Evolutionary conservation across 805 yeast species (phyloP).

Genomic region (Cyberlindnera mycetangii): DNA sequence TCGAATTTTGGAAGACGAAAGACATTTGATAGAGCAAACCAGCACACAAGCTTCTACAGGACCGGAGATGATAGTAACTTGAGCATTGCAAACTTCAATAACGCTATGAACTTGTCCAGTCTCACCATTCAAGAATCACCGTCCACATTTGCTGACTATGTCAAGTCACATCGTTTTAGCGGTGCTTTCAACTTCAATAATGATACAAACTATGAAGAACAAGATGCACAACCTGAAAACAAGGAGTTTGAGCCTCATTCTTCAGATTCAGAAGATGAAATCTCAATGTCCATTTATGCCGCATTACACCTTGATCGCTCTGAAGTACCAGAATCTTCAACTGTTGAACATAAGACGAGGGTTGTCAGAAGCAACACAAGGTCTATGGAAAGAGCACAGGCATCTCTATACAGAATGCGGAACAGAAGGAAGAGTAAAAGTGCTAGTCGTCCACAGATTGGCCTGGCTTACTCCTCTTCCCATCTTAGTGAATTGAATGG

Average conservation of each 20-base stretch:
- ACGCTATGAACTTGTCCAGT: neutral
- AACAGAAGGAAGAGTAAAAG: conserved; percentile 54
- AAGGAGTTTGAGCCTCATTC: neutral
- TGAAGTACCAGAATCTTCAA: conserved; percentile 30
- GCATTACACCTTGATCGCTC: conserved; percentile 40
- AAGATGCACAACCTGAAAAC: neutral
- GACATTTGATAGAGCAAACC: conserved; percentile 18
- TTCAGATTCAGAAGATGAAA: conserved; percentile 52
- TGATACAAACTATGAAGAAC: conserved; percentile 13
- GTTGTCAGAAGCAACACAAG: conserved; percentile 39
- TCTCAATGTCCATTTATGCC: conserved; percentile 64
- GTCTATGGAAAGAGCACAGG: conserved; percentile 62
- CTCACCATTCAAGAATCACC: conserved; percentile 11
- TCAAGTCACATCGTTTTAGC: conserved; percentile 20
- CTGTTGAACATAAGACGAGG: conserved; percentile 31
- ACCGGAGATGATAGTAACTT: conserved; percentile 7
- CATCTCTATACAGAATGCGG: conserved; percentile 58
- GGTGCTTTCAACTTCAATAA: conserved; percentile 25
- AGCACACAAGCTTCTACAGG: conserved; percentile 15
- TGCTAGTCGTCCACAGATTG: conserved; percentile 32
- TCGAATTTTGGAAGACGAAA: conserved; percentile 26
- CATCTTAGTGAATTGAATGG: conserved; percentile 12
- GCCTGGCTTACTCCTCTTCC: conserved; percentile 19
- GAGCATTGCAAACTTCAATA: conserved; percentile 3
- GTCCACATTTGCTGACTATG: conserved; percentile 27